Evolutionary conservation across 164 flowering plant genomes (phyloP).

Genomic region (Hamamelis virginiana): DNA sequence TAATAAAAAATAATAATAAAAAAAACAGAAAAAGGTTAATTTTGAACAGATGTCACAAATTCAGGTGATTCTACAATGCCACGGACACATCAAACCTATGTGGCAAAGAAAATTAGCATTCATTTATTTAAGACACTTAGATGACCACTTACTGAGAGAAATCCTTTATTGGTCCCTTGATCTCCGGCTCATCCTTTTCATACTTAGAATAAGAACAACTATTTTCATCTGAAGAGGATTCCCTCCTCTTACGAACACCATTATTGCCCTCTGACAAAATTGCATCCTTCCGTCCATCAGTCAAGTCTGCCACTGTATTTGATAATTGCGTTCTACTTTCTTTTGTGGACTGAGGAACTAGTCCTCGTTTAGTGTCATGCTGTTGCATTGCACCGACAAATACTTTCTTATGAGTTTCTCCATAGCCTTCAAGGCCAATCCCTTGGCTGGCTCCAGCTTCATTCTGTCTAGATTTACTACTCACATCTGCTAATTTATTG

Average conservation of each 20-base stretch:
- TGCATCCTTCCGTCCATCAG: slow-evolving; percentile 40
- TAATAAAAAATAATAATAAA: not conserved
- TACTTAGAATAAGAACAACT: slow-evolving; percentile 65
- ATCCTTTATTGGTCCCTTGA: slow-evolving; percentile 79
- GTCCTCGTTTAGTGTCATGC: slow-evolving; percentile 37
- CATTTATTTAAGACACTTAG: not conserved
- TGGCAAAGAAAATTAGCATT: too few relatives aligned
- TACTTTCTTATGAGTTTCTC: slow-evolving; percentile 38
- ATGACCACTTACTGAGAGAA: slow-evolving; percentile 63
- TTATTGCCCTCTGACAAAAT: slow-evolving; percentile 25
- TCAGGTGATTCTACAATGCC: not conserved
- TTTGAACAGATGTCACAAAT: slow-evolving; percentile 3
- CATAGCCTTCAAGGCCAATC: slow-evolving; percentile 36
- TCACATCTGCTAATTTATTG: slow-evolving; percentile 34
- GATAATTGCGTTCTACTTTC: slow-evolving; percentile 49
- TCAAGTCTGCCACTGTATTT: slow-evolving; percentile 26
- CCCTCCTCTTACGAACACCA: slow-evolving; percentile 44
- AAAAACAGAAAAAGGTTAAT: not conserved
- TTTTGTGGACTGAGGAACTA: slow-evolving; percentile 28
- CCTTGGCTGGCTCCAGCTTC: slow-evolving; percentile 31
- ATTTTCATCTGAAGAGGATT: slow-evolving; percentile 71
- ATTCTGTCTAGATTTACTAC: slow-evolving; percentile 40
- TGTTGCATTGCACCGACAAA: slow-evolving; percentile 26
- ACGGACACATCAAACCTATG: not conserved
- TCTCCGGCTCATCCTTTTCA: slow-evolving; percentile 86